These are phyloP conservation scores for Microdochium paspali DNA, from an alignment of 2,329 filamentous ascomycete species.

Conservation along the genomic window DNA sequence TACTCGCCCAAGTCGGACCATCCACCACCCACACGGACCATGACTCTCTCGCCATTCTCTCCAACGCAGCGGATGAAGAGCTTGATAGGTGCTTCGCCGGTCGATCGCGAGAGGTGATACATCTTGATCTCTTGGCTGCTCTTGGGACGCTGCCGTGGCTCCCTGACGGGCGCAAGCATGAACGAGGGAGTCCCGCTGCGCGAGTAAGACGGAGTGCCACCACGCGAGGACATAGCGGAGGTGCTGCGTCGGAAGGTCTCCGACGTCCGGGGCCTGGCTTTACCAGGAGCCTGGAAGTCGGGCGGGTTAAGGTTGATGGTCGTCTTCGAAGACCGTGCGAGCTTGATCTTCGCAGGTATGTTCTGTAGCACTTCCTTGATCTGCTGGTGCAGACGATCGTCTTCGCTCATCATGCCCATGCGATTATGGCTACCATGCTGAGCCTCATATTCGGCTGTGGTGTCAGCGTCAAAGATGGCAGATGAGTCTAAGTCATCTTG, in stretches of 20 bases:
- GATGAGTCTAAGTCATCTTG: conserved; percentile 24
- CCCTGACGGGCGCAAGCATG: conserved; percentile 54
- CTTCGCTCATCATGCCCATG: conserved; percentile 27
- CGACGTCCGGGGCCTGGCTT: conserved; percentile 31
- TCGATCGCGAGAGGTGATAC: conserved; percentile 81
- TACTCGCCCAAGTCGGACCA: conserved; percentile 97
- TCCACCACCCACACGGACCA: conserved; percentile 97
- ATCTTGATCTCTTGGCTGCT: conserved; percentile 70
- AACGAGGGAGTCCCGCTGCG: conserved; percentile 49
- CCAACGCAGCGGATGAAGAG: conserved; percentile 90
- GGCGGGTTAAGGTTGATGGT: conserved; percentile 47
- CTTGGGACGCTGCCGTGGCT: conserved; percentile 34
- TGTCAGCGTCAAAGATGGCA: conserved; percentile 36
- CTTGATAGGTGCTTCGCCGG: conserved; percentile 82
- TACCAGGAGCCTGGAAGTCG: conserved; percentile 39
- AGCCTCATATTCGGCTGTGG: conserved; percentile 24
- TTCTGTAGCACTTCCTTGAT: conserved; percentile 70
- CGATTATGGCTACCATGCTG: conserved; percentile 22
- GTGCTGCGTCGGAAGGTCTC: conserved; percentile 36
- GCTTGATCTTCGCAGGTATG: conserved; percentile 70
- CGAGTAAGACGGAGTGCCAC: conserved; percentile 42
- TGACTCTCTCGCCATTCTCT: conserved; percentile 81
- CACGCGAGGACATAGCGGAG: conserved; percentile 36
- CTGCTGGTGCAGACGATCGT: conserved; percentile 68
- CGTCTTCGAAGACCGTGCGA: conserved; percentile 43